Conservation (phyloP, 108 stramenopile genomes). For the Cyclotella cryptica region DNA sequence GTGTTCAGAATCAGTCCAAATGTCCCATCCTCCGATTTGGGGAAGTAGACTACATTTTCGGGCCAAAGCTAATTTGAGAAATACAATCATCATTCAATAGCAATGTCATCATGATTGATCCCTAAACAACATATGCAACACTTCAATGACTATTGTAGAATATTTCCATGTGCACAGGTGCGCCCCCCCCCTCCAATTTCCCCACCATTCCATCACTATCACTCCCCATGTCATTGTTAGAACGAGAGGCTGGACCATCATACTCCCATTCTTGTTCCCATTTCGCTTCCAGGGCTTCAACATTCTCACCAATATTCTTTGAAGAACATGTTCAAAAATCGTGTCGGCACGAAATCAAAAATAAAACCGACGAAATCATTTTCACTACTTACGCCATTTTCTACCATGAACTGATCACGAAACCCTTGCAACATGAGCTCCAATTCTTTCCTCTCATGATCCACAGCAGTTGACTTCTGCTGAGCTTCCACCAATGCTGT, state of each 20-base stretch:
- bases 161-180: slow-evolving; percentile 42
- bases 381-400: slow-evolving; percentile 20
- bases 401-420: slow-evolving; percentile 28
- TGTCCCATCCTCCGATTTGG: too few relatives aligned
- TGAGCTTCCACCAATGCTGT: slow-evolving; percentile 25
- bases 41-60: neutral
- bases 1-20: too few relatives aligned
- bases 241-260: slow-evolving; percentile 4
- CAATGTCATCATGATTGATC: neutral
- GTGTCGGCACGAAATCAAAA: neutral
- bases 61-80: neutral
- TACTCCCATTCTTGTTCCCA: slow-evolving; percentile 36
- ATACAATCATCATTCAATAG: neutral
- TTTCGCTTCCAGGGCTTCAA: slow-evolving; percentile 41
- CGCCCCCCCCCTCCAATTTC: neutral
- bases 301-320: slow-evolving; percentile 44
- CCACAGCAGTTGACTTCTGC: slow-evolving; percentile 4
- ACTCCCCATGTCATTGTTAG: slow-evolving; percentile 7
- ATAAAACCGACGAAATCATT: neutral
- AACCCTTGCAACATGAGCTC: slow-evolving; percentile 12
- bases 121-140: neutral
- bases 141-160: slow-evolving; percentile 32
- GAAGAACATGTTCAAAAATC: neutral
- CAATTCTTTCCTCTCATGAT: slow-evolving; percentile 36
- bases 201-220: neutral